Conservation (phyloP, 73 alveolate species). For the Blepharisma japonicum region DNA sequence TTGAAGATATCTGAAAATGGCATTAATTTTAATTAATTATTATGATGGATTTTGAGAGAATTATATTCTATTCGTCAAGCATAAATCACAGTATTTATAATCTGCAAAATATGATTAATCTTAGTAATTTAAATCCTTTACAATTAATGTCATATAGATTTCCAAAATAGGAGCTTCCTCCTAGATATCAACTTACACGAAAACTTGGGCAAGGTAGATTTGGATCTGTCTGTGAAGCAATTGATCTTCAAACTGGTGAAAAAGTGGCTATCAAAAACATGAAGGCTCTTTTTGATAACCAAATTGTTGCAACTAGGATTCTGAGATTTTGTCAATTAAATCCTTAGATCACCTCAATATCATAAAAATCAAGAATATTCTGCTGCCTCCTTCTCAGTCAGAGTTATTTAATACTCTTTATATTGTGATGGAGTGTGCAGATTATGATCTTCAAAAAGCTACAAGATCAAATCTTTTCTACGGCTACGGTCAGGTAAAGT, state of each 20-base stretch:
- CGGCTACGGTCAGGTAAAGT: constrained; percentile 60
- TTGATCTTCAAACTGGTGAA: constrained; percentile 75
- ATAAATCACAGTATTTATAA: no score
- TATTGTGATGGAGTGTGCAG: constrained; percentile 73
- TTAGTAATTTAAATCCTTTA: no score
- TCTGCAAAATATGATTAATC: no score
- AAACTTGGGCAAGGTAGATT: constrained; percentile 88
- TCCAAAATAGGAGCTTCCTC: constrained; percentile 64
- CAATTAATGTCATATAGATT: neutral
- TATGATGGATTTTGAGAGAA: no score
- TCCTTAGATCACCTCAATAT: constrained; percentile 66
- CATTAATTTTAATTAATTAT: no score
- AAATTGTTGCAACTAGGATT: constrained; percentile 76
- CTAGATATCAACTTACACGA: constrained; percentile 71
- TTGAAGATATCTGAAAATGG: no score
- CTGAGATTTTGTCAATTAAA: constrained; percentile 72
- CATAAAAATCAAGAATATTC: constrained; percentile 56
- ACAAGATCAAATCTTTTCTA: constrained; percentile 68
- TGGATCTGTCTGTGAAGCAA: constrained; percentile 91
- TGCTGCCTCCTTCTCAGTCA: constrained; percentile 56
- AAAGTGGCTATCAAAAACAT: constrained; percentile 64
- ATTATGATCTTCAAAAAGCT: constrained; percentile 71
- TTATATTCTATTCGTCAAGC: no score
- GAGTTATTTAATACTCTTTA: constrained; percentile 62
- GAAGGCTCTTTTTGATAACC: constrained; percentile 46